phyloP scores from a whole-genome alignment of 208 protist genomes.

The Crithidia thermophila region DNA sequence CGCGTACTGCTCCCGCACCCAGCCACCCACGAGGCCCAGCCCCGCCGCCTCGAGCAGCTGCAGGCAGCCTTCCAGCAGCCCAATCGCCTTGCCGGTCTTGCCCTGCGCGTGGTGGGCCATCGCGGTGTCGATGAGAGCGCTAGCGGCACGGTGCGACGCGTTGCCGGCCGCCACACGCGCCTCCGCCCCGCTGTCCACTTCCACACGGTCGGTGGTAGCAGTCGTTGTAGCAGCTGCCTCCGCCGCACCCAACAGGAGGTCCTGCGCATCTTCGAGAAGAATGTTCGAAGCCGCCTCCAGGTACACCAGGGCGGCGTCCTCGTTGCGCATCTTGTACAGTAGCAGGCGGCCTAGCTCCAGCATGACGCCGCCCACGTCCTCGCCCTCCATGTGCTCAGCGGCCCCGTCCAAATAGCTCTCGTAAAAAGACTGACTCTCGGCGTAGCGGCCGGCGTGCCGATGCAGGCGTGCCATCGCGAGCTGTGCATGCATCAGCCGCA shows the following conservation, averaged over 20 bases:
- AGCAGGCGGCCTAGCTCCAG: slow-evolving; percentile 77
- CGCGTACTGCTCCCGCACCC: slow-evolving; percentile 65
- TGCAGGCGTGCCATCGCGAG: slow-evolving; percentile 68
- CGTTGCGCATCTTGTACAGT: slow-evolving; percentile 31
- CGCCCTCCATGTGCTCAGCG: slow-evolving; percentile 38
- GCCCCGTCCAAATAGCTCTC: slow-evolving; percentile 62
- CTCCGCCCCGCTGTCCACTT: not conserved
- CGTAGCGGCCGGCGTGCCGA: slow-evolving; percentile 44
- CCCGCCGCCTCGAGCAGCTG: slow-evolving; percentile 49
- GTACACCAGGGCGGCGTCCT: slow-evolving; percentile 47
- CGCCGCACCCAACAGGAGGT: slow-evolving; percentile 19
- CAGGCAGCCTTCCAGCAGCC: slow-evolving; percentile 60
- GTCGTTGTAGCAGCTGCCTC: not conserved
- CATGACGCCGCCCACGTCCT: slow-evolving; percentile 60
- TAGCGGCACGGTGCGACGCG: slow-evolving; percentile 47
- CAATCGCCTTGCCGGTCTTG: slow-evolving; percentile 53
- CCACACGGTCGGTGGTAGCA: not conserved
- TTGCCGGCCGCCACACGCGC: slow-evolving; percentile 22
- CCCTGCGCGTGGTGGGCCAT: slow-evolving; percentile 52
- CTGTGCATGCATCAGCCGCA: slow-evolving; percentile 36
- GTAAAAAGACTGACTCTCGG: slow-evolving; percentile 55
- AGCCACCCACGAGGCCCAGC: slow-evolving; percentile 45
- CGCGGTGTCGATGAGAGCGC: slow-evolving; percentile 61
- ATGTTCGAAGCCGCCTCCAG: slow-evolving; percentile 63
- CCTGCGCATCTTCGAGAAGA: slow-evolving; percentile 62